A percentile compares a stretch with the other conserved stretches of the same genome.
These are phyloP conservation scores for Coemansia sp. DNA, from an alignment of 192 early-diverging fungal species.

Conservation along the genomic window DNA sequence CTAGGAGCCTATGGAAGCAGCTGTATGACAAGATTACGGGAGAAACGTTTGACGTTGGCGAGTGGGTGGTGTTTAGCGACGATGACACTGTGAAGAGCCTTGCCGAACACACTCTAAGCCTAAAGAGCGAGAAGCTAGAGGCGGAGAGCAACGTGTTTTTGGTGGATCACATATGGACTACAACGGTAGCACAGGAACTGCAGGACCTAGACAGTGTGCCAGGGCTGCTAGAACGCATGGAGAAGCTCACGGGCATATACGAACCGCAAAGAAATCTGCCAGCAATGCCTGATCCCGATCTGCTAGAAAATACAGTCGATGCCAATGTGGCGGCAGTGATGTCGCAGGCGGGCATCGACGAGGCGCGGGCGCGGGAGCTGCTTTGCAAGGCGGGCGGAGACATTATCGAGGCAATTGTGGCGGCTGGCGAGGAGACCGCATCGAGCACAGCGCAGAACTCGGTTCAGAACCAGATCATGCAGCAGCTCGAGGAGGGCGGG, in stretches of 20 bases:
- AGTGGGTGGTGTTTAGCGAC: constrained; percentile 32
- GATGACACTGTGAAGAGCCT: not conserved
- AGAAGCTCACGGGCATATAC: constrained; percentile 61
- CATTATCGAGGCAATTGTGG: constrained; percentile 62
- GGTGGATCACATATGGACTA: constrained; percentile 75
- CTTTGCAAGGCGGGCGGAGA: constrained; percentile 57
- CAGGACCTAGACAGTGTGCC: constrained; percentile 57
- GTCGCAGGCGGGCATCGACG: constrained; percentile 58
- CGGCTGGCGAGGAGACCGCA: constrained; percentile 9
- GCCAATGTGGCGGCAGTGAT: constrained; percentile 59
- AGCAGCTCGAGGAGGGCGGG: constrained; percentile 29
- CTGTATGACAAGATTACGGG: constrained; percentile 36
- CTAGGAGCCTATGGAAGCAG: constrained; percentile 35
- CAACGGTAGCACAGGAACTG: constrained; percentile 56
- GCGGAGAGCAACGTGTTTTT: constrained; percentile 61
- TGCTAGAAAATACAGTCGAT: constrained; percentile 16
- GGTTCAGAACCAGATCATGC: constrained; percentile 33
- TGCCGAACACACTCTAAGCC: constrained; percentile 22
- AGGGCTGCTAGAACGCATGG: constrained; percentile 62
- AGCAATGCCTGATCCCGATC: constrained; percentile 37
- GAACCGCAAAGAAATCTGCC: constrained; percentile 36
- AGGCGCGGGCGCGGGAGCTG: constrained; percentile 58
- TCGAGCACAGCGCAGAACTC: constrained; percentile 3
- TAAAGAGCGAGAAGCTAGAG: constrained; percentile 31
- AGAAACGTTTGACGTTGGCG: constrained; percentile 41